Evolutionary conservation across 2,329 filamentous ascomycete genomes (phyloP).

Genomic region (Diaporthe helianthi): DNA sequence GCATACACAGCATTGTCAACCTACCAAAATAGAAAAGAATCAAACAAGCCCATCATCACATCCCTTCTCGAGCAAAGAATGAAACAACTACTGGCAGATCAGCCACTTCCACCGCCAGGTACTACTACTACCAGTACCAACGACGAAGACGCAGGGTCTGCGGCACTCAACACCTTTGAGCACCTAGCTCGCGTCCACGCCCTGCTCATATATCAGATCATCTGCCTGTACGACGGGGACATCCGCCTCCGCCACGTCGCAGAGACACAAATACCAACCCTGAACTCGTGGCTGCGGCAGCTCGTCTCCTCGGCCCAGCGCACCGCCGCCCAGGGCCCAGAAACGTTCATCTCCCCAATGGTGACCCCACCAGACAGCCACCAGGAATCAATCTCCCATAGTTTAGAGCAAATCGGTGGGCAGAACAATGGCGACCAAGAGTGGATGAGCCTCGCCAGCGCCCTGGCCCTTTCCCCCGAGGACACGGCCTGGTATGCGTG

Average conservation of each 20-base stretch:
- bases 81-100: slow-evolving; percentile 28
- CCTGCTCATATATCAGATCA: slow-evolving; percentile 57
- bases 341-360: background rate
- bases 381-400: background rate
- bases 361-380: background rate
- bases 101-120: background rate
- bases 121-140: too few species aligned
- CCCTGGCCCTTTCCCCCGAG: background rate
- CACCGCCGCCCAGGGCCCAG: slow-evolving; percentile 4
- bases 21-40: slow-evolving; percentile 36
- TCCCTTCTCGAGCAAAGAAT: slow-evolving; percentile 31
- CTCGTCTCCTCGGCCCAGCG: slow-evolving; percentile 18
- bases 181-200: slow-evolving; percentile 55
- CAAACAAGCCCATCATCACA: slow-evolving; percentile 33
- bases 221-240: slow-evolving; percentile 59
- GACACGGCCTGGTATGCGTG: slow-evolving; percentile 38
- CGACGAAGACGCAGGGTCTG: background rate
- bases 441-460: background rate
- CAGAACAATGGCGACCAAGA: background rate
- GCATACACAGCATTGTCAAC: slow-evolving; percentile 40
- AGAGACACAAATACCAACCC: slow-evolving; percentile 38
- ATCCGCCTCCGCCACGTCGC: slow-evolving; percentile 50
- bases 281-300: slow-evolving; percentile 25
- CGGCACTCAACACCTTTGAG: slow-evolving; percentile 32
- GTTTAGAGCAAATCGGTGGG: background rate